Evolutionary conservation across 1,284 basidiomycete species (phyloP).

Genomic region (Lentinula novae-zelandiae): DNA sequence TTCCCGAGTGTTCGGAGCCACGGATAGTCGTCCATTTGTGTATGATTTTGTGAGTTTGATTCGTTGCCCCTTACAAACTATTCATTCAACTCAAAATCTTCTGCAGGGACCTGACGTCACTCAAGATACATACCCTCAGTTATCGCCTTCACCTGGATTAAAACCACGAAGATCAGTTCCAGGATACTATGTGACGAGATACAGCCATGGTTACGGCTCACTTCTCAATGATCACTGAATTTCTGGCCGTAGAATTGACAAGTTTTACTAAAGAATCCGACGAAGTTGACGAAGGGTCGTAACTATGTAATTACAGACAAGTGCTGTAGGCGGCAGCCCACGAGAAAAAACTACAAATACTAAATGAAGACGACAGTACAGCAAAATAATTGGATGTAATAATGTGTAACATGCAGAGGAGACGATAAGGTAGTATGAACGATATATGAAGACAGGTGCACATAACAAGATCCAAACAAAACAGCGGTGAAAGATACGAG

Average conservation of each 20-base stretch:
- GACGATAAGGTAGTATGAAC: conserved; percentile 1
- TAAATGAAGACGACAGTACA: conserved; percentile 12
- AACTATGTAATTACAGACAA: not conserved
- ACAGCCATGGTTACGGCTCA: conserved; percentile 26
- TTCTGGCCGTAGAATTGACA: not conserved
- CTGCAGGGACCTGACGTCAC: conserved; percentile 50
- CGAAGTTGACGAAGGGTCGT: not conserved
- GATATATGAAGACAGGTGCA: not conserved
- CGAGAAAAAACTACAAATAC: not conserved
- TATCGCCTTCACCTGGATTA: conserved; percentile 35
- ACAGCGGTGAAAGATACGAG: not conserved
- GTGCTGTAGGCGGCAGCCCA: not conserved
- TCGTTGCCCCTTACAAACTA: not conserved
- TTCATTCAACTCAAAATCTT: not conserved
- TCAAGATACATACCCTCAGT: conserved; percentile 51
- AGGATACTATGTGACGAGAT: conserved; percentile 54
- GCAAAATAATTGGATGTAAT: conserved; percentile 1
- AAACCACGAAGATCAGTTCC: conserved; percentile 36
- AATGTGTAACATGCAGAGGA: not conserved
- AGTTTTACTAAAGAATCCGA: not conserved
- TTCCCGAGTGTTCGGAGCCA: conserved; percentile 70
- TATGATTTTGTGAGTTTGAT: conserved; percentile 59
- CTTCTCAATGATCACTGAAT: conserved; percentile 1
- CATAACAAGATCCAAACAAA: conserved; percentile 3
- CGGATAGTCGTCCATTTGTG: conserved; percentile 69